Evolutionary conservation across 139 green algal species (phyloP), one percentile per base, ranked within the genome.

Genomic region (Bryopsis sp.): DNA sequence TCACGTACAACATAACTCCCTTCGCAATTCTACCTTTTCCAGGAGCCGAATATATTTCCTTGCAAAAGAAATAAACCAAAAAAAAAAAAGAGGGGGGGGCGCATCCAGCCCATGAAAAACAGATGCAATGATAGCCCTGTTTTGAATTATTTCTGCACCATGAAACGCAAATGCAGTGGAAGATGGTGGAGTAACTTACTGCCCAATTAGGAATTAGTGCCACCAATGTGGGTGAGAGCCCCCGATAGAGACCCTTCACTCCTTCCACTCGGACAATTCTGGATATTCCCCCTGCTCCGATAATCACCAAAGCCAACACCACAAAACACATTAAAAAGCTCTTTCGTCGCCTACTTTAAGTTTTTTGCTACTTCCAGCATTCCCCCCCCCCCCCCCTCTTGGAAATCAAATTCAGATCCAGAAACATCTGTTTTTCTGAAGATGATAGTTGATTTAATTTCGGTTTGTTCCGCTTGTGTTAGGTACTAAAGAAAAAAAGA

Each of bases 191-290:
- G 28, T 43, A 48, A 38, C 81, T 78, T 50, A 97, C 91, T 6
- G 92, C 94, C 94, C 94, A 99, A 73, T 97, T 99, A 34, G 94
- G 94, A 29, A 98, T 83, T 62, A 99, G 81, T 2, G 94, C 94
- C 32, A 97, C 72, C 2, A 99, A 73, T 2, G 94, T 97, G 28
- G 94, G 94, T 0, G 86, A 87, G 2, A 99, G 79, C 0, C 94
- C 94, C 1, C 86, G 69, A 76, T 98, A 98, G 61, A 98, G 70
- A 6, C 91, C 93, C 1, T 50, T 58, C 2, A 87, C 46, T 1
- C 93, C 93, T 70, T 98, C 94, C 39, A 86, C 66, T 24, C 70
- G 72, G 6, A 92, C 70, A 29, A 98, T 98, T 29, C 71, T 67
- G 2, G 68, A 67, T 58, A 98, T 76, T 8, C 86, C 86, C 3